A percentile compares a stretch with the other conserved stretches of the same genome.
phyloP scores from a whole-genome alignment of 495 filamentous ascomycete genomes.

The Staphylotrichum longicolle region DNA sequence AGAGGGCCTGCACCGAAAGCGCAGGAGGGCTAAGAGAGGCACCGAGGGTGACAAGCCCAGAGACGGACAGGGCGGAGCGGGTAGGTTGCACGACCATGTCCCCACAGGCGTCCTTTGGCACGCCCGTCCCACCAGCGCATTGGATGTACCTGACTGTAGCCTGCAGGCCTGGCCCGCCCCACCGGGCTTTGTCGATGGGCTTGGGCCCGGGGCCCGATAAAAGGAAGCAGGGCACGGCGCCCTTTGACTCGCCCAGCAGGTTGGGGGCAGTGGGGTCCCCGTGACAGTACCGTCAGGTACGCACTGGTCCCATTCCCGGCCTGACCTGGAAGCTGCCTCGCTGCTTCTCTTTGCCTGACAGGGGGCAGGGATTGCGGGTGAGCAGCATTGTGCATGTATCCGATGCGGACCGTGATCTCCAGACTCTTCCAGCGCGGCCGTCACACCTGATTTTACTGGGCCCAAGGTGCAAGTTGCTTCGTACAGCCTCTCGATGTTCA shows the following conservation, averaged over 20 bases:
- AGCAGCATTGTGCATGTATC: constrained; percentile 34
- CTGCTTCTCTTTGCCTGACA: constrained; percentile 31
- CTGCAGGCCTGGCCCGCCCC: constrained; percentile 1
- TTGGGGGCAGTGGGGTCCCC: constrained; percentile 15
- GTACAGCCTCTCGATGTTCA: neutral
- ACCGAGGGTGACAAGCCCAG: constrained; percentile 19
- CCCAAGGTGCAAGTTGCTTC: neutral
- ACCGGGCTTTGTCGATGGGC: constrained; percentile 26
- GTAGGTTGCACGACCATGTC: constrained; percentile 19
- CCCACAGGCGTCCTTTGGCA: constrained; percentile 12
- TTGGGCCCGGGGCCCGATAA: neutral
- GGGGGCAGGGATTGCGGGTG: constrained; percentile 46
- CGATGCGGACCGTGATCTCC: constrained; percentile 19
- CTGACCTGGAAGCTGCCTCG: constrained; percentile 23
- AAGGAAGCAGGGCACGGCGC: constrained; percentile 7
- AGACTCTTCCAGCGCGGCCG: neutral
- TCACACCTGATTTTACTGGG: neutral
- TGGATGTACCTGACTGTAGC: constrained; percentile 16
- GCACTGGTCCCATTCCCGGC: constrained; percentile 6
- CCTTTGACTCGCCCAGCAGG: constrained; percentile 20
- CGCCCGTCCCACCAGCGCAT: constrained; percentile 6
- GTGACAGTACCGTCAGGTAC: constrained; percentile 30
- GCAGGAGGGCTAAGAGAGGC: constrained; percentile 6
- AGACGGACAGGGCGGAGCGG: constrained; percentile 20
- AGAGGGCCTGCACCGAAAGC: neutral